These are phyloP conservation scores for Waltergamsia citrina DNA, from an alignment of 2,329 filamentous ascomycete genomes.

Conservation along the genomic window DNA sequence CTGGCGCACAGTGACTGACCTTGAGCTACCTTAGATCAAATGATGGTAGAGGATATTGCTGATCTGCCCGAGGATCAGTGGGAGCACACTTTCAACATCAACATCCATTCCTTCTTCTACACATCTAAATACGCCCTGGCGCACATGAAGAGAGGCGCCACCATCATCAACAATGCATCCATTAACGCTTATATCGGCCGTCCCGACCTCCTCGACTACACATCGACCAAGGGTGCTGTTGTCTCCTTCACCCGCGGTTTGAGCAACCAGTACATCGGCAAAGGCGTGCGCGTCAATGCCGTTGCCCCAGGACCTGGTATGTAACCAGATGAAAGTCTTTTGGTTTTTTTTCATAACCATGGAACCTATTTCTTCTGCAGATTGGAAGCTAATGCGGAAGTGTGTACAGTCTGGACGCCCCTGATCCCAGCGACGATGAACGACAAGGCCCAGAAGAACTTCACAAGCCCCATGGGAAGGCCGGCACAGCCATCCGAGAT, in stretches of 20 bases:
- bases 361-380: no score
- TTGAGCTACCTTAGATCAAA: conserved; percentile 26
- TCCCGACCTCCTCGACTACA: conserved; percentile 74
- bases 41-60: conserved; percentile 62
- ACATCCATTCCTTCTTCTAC: conserved; percentile 77
- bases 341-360: background rate
- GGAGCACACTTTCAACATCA: conserved; percentile 70
- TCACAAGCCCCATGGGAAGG: conserved; percentile 65
- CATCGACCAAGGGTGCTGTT: conserved; percentile 69
- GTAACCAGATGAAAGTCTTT: conserved; percentile 1
- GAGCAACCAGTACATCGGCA: conserved; percentile 62
- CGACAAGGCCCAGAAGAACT: conserved; percentile 60
- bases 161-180: conserved; percentile 79
- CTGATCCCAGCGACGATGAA: conserved; percentile 67
- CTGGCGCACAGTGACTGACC: background rate
- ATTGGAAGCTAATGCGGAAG: no score
- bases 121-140: conserved; percentile 67
- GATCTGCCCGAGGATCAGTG: conserved; percentile 71
- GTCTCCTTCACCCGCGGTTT: conserved; percentile 70
- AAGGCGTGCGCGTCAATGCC: conserved; percentile 68
- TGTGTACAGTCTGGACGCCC: conserved; percentile 65
- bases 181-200: conserved; percentile 78
- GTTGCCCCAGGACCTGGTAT: conserved; percentile 61
- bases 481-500: conserved; percentile 76
- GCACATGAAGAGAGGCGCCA: conserved; percentile 64